Percentiles rank a stretch among this genome's conserved stretches.
phyloP scores from a whole-genome alignment of 1,284 basidiomycete species.

The Papiliotrema flavescens region DNA sequence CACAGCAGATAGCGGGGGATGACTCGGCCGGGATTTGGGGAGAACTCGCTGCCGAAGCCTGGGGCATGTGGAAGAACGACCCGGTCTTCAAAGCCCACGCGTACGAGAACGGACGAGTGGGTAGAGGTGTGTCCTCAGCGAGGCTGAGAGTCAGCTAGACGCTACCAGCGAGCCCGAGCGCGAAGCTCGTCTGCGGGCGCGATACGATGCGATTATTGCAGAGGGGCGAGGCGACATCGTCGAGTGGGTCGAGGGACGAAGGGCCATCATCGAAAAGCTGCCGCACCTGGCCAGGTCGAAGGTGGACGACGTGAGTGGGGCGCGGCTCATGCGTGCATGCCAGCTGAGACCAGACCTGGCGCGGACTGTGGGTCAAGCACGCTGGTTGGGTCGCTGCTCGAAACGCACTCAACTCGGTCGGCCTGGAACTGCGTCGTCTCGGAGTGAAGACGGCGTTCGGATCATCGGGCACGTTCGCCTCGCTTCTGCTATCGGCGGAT shows the following conservation, averaged over 20 bases:
- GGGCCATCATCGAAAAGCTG: slow-evolving; percentile 24
- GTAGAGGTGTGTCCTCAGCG: background rate
- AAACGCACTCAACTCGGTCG: slow-evolving; percentile 42
- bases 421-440: slow-evolving; percentile 22
- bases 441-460: slow-evolving; percentile 41
- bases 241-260: slow-evolving; percentile 30
- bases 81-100: slow-evolving; percentile 34
- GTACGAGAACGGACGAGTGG: slow-evolving; percentile 30
- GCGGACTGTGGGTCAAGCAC: slow-evolving; percentile 24
- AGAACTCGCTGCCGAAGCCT: slow-evolving; percentile 12
- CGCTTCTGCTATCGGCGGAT: slow-evolving; percentile 21
- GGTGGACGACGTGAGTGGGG: slow-evolving; percentile 18
- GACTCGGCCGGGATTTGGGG: slow-evolving; percentile 1
- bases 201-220: slow-evolving; percentile 17
- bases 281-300: slow-evolving; percentile 19
- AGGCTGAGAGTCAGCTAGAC: slow-evolving; percentile 4
- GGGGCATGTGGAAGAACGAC: slow-evolving; percentile 42
- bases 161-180: background rate
- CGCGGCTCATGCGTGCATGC: too few species aligned
- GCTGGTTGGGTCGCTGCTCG: slow-evolving; percentile 46
- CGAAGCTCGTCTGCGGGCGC: slow-evolving; percentile 8
- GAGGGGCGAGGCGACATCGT: slow-evolving; percentile 13
- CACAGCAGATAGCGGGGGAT: slow-evolving; percentile 1
- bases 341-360: slow-evolving; percentile 29
- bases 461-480: slow-evolving; percentile 30